Base-by-base conservation (phyloP, 1,284 basidiomycete species). In the Ustilago trichophora region DNA sequence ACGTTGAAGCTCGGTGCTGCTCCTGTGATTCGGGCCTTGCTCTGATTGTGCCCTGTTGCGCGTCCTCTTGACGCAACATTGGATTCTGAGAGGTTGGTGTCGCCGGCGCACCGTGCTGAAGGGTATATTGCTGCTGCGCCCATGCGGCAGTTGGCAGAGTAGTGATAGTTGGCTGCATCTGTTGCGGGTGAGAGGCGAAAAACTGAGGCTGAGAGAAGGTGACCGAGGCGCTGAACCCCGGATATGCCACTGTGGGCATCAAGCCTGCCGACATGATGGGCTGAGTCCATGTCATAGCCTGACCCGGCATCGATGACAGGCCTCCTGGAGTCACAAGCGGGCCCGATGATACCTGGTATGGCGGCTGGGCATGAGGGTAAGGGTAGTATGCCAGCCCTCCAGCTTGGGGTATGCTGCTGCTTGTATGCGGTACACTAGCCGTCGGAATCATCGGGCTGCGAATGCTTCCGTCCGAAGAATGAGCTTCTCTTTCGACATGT, bases 171-270 rank as follows among this genome's bases (percentile, higher is more conserved):
- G 53, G 32, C 6, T 37, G 54, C 8, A 64, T 32, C 18, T 42
- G 32, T 15, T 48, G 50, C 4, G 55, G 50, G n/a, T 49, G 52
- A 8, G 56, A 41, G 7, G 63, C 35, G 11, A 55, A 66, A 36
- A 66, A 60, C 27, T 66, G 63, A 26, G 63, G 56, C 26, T 59
- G 63, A 15, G 63, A 47, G 34, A 66, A 66, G 21, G 52, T 60
- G 40, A 66, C 52, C 8, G 56, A 50, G n/a, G 63, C 43, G 16
- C 47, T 56, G 44, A 66, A 66, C n/a, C 56, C 56, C 2, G 63
- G 63, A 27, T 66, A 66, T 6, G 56, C 47, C 7, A 66, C 31
- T 3, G 47, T 32, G 1, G 56, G 38, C 33, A 58, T 42, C 2
- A 55, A 26, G 3, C 48, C 52, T 16, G 63, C 19, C 2, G 56